Evolutionary conservation across 2,329 filamentous ascomycete species (phyloP).

Genomic region (Trichoderma pleuroti): DNA sequence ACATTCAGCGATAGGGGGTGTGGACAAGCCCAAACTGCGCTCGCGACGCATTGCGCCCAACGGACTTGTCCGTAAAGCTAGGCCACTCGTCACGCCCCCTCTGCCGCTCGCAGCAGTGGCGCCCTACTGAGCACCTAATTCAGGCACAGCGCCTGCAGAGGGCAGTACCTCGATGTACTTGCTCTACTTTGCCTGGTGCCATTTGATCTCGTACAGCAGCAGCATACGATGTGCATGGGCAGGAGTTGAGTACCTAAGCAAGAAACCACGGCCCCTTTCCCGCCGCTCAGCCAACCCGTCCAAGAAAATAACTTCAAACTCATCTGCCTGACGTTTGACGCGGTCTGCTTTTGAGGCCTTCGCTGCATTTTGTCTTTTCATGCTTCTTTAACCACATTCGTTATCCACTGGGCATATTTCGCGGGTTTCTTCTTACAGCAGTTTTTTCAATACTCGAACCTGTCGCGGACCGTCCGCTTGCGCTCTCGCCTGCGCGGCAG

Average conservation of each 20-base stretch:
- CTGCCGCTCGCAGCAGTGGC: not conserved
- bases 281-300: not conserved
- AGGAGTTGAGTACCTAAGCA: not conserved
- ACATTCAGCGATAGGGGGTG: not conserved
- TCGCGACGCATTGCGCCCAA: not conserved
- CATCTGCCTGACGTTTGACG: not conserved
- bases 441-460: not conserved
- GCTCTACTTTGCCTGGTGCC: not conserved
- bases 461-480: not conserved
- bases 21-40: not conserved
- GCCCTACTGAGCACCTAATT: not conserved
- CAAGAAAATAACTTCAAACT: constrained; percentile 2
- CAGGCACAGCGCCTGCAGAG: not conserved
- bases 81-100: not conserved
- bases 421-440: not conserved
- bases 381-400: not conserved
- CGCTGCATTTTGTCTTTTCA: not conserved
- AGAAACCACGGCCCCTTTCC: constrained; percentile 17
- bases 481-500: not conserved
- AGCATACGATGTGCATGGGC: not conserved
- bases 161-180: not conserved
- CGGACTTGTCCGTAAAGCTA: constrained; percentile 13
- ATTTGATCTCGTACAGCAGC: not conserved
- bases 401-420: not conserved
- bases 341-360: not conserved